Evolutionary conservation across 768 basidiomycete genomes (phyloP), one percentile per base, ranked within the genome.

Genomic region (Lentinula sp.): DNA sequence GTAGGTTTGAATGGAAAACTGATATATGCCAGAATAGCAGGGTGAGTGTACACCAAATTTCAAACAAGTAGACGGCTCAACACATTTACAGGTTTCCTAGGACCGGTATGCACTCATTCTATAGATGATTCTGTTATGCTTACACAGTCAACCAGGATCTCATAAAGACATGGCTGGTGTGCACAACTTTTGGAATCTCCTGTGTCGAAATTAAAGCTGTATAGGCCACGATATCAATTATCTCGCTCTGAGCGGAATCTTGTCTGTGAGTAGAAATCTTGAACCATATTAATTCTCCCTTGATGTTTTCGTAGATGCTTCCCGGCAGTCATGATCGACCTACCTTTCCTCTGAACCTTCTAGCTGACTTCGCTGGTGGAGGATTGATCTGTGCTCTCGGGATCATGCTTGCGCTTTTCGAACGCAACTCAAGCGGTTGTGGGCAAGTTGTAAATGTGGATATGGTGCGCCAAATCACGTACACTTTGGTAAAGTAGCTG

Each of bases 151-250:
- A 42, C 9, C 48, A 90, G 90, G 91, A 4, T 78, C 84, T 0
- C 81, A 89, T 63, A 85, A 84, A 65, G 77, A 86, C 65, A 90
- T 90, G 88, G 91, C 91, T 34, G 89, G 89, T 87, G 67, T n/a
- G 78, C 66, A 16, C n/a, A 34, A 37, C 53, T 42, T 16, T 15
- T 55, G 53, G 34, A n/a, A 28, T 21, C 10, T 42, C 15, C 2
- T n/a, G 34, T 9, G 5, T 42, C 18, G 10, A 9, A 31, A 18
- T 32, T 48, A 23, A 28, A 34, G 59, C 28, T n/a, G 46, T 7
- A 16, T 51, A 85, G 91, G 91, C 16, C 91, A 94, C 68, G 91
- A 94, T 67, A 82, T 93, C 61, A 93, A 93, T 70, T 94, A 92
- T 69, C 78, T 92, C 11, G 91, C 91, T 16, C 76, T 90, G 32